Conservation (phyloP, 768 basidiomycete species). For the Serpula lacrymans region DNA sequence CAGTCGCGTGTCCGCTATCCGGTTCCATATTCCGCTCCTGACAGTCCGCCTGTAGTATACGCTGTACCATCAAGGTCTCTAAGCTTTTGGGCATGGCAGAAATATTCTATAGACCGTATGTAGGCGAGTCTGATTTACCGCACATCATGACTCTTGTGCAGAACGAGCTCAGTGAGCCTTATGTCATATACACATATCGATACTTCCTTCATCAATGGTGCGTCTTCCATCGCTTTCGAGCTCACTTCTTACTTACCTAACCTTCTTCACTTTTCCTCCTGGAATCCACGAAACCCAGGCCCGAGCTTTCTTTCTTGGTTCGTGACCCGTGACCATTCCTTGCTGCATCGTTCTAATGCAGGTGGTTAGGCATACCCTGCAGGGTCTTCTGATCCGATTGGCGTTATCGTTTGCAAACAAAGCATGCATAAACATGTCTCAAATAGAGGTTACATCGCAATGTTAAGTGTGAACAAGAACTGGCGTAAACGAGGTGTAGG, state of each 20-base stretch:
- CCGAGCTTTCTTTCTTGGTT: conserved; percentile 83
- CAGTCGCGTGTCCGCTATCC: no score
- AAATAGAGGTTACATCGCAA: conserved; percentile 95
- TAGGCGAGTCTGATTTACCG: conserved; percentile 73
- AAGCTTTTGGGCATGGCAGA: conserved; percentile 18
- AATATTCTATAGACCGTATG: conserved; percentile 69
- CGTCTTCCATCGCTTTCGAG: conserved; percentile 31
- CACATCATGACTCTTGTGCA: conserved; percentile 87
- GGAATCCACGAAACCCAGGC: conserved; percentile 46
- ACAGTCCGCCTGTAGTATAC: conserved; percentile 1
- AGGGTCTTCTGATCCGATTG: conserved; percentile 58
- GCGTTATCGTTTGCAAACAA: conserved; percentile 97
- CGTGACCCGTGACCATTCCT: conserved; percentile 8
- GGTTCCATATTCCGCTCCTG: conserved; percentile 5
- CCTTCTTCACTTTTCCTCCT: conserved; percentile 1
- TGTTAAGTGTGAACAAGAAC: conserved; percentile 84
- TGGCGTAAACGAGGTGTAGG: conserved; percentile 93
- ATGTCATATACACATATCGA: conserved; percentile 93
- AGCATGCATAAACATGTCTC: conserved; percentile 72
- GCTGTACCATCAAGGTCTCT: conserved; percentile 27
- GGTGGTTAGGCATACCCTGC: conserved; percentile 6
- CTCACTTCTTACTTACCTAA: neutral
- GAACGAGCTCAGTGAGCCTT: conserved; percentile 92
- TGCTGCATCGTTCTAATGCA: conserved; percentile 1
- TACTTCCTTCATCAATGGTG: conserved; percentile 97